A percentile compares a stretch with the other conserved stretches of the same genome.
Evolutionary conservation across 208 protist genomes (phyloP).

Genomic region (Naegleria gruberi): DNA sequence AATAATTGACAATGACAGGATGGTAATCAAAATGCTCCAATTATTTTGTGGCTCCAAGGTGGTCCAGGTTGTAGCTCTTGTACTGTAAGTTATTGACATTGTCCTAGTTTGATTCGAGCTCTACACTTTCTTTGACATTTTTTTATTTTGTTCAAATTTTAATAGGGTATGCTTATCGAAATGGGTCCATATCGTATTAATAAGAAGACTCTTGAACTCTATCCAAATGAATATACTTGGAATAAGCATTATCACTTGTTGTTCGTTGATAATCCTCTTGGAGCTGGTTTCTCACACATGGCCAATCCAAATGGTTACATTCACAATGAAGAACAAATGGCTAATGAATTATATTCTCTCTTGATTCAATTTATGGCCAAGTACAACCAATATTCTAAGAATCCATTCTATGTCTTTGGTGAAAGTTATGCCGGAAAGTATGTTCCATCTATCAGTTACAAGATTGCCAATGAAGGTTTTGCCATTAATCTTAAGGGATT

Average conservation of each 20-base stretch:
- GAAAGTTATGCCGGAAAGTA: slow-evolving; percentile 56
- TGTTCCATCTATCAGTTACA: neutral
- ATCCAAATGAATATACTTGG: neutral
- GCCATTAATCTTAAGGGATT: neutral
- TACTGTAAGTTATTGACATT: too few species aligned
- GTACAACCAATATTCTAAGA: slow-evolving; percentile 40
- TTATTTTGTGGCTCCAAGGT: neutral
- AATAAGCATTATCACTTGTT: slow-evolving; percentile 41
- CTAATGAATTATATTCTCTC: slow-evolving; percentile 74
- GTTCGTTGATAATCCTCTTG: slow-evolving; percentile 76
- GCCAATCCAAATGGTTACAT: slow-evolving; percentile 41
- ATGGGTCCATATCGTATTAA: neutral
- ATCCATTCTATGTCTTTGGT: slow-evolving; percentile 65
- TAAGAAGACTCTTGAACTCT: neutral
- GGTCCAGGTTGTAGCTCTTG: neutral
- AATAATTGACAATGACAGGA: too few species aligned
- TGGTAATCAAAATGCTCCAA: neutral
- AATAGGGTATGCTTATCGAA: neutral
- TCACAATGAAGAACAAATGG: slow-evolving; percentile 56
- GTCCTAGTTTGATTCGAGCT: too few species aligned
- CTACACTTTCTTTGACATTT: too few species aligned
- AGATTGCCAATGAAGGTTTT: slow-evolving; percentile 3
- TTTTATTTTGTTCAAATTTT: neutral
- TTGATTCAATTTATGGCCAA: slow-evolving; percentile 38
- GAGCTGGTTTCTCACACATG: slow-evolving; percentile 69